Conservation (phyloP, 441 rosid genomes). For the Pelargonium myrrhifolium region DNA sequence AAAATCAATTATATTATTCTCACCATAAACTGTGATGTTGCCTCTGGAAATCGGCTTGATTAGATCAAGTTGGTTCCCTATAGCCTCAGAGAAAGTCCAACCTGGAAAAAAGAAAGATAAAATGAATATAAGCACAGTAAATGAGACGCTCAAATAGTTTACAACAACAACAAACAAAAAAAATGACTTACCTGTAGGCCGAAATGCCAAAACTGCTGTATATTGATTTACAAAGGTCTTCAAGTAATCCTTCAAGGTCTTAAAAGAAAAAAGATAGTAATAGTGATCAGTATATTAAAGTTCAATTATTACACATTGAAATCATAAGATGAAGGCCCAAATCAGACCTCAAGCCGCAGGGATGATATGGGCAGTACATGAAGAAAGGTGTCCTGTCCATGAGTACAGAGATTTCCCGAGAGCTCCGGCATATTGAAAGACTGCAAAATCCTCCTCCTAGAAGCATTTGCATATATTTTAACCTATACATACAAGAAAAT, state of each 20-base stretch:
- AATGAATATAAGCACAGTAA: neutral
- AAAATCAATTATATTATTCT: constrained; percentile 19
- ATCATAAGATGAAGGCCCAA: constrained; percentile 8
- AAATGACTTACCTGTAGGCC: constrained; percentile 55
- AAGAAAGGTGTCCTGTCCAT: constrained; percentile 57
- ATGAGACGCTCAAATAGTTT: neutral
- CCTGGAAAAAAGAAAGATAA: constrained; percentile 31
- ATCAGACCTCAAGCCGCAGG: constrained; percentile 49
- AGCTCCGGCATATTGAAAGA: constrained; percentile 69
- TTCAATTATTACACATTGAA: neutral
- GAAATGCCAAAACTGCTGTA: constrained; percentile 58
- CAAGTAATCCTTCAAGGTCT: constrained; percentile 54
- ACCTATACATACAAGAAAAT: constrained; percentile 31
- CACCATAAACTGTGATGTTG: constrained; percentile 64
- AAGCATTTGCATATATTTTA: constrained; percentile 55
- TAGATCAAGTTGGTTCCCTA: constrained; percentile 52
- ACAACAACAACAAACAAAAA: neutral
- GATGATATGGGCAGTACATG: constrained; percentile 75
- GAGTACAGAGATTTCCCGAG: constrained; percentile 40
- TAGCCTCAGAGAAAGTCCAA: constrained; percentile 64
- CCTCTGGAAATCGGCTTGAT: constrained; percentile 57
- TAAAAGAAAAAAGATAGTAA: constrained; percentile 8
- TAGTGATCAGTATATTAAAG: constrained; percentile 6
- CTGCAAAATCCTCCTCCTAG: constrained; percentile 56
- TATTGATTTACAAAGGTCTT: constrained; percentile 37